These are phyloP conservation scores for Mycena sanguinolenta DNA, from an alignment of 768 basidiomycete genomes.

Conservation along the genomic window DNA sequence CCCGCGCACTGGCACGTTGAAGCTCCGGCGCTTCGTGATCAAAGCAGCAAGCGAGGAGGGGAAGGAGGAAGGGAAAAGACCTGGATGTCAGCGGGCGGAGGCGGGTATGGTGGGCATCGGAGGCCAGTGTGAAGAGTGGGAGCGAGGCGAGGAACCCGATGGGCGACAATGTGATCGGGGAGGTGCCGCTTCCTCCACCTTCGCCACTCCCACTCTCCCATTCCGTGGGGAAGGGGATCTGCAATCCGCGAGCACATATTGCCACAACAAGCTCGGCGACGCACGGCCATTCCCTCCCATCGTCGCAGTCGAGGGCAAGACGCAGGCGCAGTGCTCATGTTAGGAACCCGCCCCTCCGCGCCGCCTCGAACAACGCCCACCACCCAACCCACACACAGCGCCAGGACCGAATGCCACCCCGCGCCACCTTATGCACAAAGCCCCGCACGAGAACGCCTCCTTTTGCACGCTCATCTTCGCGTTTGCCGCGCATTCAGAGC, in stretches of 20 bases:
- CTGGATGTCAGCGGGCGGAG: not conserved
- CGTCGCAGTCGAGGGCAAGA: not conserved
- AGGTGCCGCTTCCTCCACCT: not conserved
- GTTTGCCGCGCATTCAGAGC: conserved; percentile 63
- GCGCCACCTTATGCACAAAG: conserved; percentile 30
- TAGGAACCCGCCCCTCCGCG: conserved; percentile 24
- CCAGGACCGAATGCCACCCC: not conserved
- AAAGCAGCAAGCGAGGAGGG: too few relatives aligned
- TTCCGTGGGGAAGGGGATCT: not conserved
- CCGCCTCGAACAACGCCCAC: conserved; percentile 16
- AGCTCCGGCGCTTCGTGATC: not conserved
- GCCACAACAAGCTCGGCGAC: conserved; percentile 12
- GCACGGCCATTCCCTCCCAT: too few relatives aligned
- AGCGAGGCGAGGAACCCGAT: not conserved
- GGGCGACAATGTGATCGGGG: not conserved
- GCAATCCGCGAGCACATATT: conserved; percentile 21
- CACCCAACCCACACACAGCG: not conserved
- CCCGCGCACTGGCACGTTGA: conserved; percentile 3
- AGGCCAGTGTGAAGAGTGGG: too few relatives aligned
- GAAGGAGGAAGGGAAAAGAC: not conserved
- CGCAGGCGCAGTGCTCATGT: not conserved
- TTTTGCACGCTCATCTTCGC: conserved; percentile 19
- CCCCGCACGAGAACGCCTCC: conserved; percentile 35
- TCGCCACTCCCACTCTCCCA: not conserved
- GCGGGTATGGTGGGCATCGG: too few relatives aligned